Evolutionary conservation across 2,329 filamentous ascomycete species (phyloP).

Genomic region (Bretziella fagacearum): DNA sequence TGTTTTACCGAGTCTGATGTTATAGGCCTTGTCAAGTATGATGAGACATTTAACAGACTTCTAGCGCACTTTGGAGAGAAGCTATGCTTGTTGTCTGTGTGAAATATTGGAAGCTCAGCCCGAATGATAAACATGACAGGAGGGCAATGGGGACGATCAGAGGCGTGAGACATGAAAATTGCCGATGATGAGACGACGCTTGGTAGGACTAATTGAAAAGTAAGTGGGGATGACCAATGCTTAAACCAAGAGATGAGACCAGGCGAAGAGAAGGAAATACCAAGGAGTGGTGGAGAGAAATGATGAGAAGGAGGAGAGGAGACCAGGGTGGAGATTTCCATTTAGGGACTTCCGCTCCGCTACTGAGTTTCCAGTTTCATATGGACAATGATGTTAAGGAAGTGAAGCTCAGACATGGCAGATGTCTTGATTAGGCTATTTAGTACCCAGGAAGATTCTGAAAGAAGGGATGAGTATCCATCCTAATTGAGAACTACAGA

Average conservation of each 20-base stretch:
- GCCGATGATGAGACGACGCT: neutral
- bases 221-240: neutral
- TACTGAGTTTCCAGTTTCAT: neutral
- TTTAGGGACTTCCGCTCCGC: slow-evolving; percentile 4
- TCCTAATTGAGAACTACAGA: no score
- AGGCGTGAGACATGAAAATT: neutral
- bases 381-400: neutral
- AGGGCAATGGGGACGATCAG: neutral
- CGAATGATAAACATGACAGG: neutral
- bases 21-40: neutral
- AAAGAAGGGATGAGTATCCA: neutral
- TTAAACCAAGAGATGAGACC: neutral
- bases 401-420: neutral
- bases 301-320: neutral
- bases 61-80: neutral
- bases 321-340: slow-evolving; percentile 5
- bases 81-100: no score
- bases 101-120: neutral
- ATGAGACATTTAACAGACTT: neutral
- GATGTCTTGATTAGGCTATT: neutral
- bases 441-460: neutral
- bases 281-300: neutral
- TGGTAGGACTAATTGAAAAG: neutral
- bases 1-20: neutral
- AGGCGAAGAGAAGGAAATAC: neutral